phyloP scores from a whole-genome alignment of 2,329 filamentous ascomycete genomes.

The Knufia fluminis region DNA sequence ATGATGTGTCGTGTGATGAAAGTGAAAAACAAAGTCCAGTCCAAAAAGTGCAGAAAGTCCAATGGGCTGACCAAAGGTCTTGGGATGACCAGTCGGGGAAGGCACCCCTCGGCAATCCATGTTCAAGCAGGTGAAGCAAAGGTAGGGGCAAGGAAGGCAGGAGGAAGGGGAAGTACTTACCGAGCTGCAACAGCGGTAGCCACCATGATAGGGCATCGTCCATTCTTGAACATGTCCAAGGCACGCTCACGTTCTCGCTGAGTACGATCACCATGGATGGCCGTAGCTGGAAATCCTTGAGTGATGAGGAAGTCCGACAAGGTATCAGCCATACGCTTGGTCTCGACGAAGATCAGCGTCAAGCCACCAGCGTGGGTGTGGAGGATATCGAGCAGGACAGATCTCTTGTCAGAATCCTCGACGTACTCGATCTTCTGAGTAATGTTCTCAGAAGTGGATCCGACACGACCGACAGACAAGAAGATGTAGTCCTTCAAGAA shows the following conservation, averaged over 20 bases:
- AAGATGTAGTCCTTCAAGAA: conserved; percentile 99
- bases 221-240: conserved; percentile 94
- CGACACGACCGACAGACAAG: conserved; percentile 95
- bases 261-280: conserved; percentile 96
- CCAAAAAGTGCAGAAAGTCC: no score
- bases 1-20: no score
- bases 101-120: no score
- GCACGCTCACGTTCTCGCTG: conserved; percentile 98
- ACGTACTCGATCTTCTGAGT: conserved; percentile 98
- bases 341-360: conserved; percentile 97
- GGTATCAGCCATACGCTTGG: conserved; percentile 98
- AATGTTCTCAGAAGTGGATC: conserved; percentile 99
- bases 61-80: no score
- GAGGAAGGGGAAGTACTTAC: no score
- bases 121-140: no score
- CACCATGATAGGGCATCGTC: conserved; percentile 88
- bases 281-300: conserved; percentile 95
- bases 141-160: no score
- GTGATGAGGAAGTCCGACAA: conserved; percentile 97
- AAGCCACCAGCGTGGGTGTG: conserved; percentile 85
- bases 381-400: conserved; percentile 90
- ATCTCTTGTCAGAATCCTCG: conserved; percentile 94
- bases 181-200: conserved; percentile 91
- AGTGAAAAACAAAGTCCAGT: no score
- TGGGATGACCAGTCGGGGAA: no score